Base-by-base conservation (phyloP, 2,329 filamentous ascomycete species). In the Aspergillus udagawae region DNA sequence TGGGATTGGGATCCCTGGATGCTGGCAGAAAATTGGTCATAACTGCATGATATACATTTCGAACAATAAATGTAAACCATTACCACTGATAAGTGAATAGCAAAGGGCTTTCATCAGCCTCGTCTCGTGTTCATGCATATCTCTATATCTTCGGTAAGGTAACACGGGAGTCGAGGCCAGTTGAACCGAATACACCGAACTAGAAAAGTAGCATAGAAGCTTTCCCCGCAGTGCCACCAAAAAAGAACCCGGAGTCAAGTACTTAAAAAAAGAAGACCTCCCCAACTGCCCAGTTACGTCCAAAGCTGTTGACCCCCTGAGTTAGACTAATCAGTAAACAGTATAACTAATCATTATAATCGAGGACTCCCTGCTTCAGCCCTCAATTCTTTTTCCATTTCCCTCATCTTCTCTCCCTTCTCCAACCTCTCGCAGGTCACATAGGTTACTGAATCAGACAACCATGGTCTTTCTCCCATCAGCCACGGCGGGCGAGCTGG, bases 381-480 rank as follows among this genome's bases (percentile, higher is more conserved):
- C 29, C 35, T 21, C 28, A 8, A 5, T 50, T 42, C 14, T 52
- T 12, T 32, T 25, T 14, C 51, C 21, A 21, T 35, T 45, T 23
- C 21, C 3, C 10, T 53, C 25, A 12, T 14, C 28, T 20, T 27
- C 25, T 12, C 35, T 23, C 4, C 5, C 38, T 20, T 28, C 25
- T 2, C 41, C 3, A 51, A n/a, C 42, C 20, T 48, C n/a, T 17
- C 35, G 54, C 32, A 50, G 8, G 5, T 3, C 14, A 17, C 14
- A 14, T 17, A 17, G 14, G 14, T 35, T 23, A 52, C 28, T 23
- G 42, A 23, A 49, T 14, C 53, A 48, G 14, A 23, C 20, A 51
- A 51, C 25, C 25, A 81, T 82, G 79, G 77, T 80, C 6, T 81
- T 81, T 66, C 66, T 69, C 50, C 69, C 79, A 45, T 70, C 76